Evolutionary conservation across 805 yeast genomes (phyloP).

Genomic region (Ogataea nakhonphanomensis): DNA sequence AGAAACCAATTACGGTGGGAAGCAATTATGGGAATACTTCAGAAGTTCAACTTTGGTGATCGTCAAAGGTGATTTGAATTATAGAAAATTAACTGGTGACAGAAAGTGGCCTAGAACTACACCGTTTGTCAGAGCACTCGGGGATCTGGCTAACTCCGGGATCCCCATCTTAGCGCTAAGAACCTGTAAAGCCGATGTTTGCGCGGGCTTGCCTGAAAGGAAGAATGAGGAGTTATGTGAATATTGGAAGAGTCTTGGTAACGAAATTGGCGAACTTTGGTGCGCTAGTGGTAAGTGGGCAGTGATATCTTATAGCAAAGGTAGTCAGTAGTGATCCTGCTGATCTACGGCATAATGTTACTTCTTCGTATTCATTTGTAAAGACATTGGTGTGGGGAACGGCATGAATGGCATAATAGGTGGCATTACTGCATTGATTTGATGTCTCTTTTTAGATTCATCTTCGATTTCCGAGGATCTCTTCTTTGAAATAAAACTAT

Average conservation of each 20-base stretch:
- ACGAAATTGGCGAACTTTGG: slow-evolving; percentile 76
- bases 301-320: slow-evolving; percentile 61
- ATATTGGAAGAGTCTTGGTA: slow-evolving; percentile 53
- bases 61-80: slow-evolving; percentile 94
- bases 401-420: slow-evolving; percentile 34
- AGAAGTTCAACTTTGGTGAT: slow-evolving; percentile 65
- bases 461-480: slow-evolving; percentile 11
- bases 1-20: slow-evolving; percentile 56
- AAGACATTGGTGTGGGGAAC: slow-evolving; percentile 19
- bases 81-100: slow-evolving; percentile 91
- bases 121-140: slow-evolving; percentile 67
- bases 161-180: slow-evolving; percentile 73
- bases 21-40: slow-evolving; percentile 58
- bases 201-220: slow-evolving; percentile 78
- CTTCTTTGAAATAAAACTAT: slow-evolving; percentile 42
- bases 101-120: slow-evolving; percentile 83
- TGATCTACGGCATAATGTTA: neutral
- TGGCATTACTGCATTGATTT: slow-evolving; percentile 23
- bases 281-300: slow-evolving; percentile 91
- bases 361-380: slow-evolving; percentile 8
- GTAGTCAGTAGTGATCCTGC: slow-evolving; percentile 20
- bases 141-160: slow-evolving; percentile 58
- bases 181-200: slow-evolving; percentile 95
- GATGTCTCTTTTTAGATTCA: slow-evolving; percentile 17
- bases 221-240: slow-evolving; percentile 62